phyloP scores from a whole-genome alignment of 306 rosid species.

The Rosa persica region DNA sequence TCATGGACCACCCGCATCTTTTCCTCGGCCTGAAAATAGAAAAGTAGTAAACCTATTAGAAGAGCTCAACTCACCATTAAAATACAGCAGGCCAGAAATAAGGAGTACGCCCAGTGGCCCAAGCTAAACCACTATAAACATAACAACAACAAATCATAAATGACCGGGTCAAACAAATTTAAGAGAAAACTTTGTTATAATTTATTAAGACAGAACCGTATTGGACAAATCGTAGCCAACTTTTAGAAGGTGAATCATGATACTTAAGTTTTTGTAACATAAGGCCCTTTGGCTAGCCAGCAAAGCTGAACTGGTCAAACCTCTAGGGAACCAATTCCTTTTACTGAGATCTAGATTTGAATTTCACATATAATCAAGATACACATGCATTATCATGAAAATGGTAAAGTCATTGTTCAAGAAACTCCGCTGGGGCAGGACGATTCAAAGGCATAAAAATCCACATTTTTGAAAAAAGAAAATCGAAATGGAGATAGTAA shows the following conservation, averaged over 20 bases:
- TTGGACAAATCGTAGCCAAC: neutral
- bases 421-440: constrained; percentile 12
- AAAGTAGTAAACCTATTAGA: constrained; percentile 10
- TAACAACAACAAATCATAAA: constrained; percentile 12
- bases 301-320: neutral
- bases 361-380: neutral
- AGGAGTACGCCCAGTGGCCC: neutral
- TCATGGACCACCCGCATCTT: constrained; percentile 90
- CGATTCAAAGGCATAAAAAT: neutral
- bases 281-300: neutral
- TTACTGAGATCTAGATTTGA: constrained; percentile 2
- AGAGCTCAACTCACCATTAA: constrained; percentile 5
- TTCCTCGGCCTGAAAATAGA: constrained; percentile 75
- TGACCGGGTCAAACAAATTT: neutral
- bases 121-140: neutral
- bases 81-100: neutral
- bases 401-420: neutral
- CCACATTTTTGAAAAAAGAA: neutral
- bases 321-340: constrained; percentile 1
- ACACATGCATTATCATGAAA: neutral
- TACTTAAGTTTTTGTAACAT: neutral
- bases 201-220: neutral
- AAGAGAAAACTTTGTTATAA: neutral
- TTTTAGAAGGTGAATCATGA: neutral
- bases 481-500: neutral